A percentile compares a stretch with the other conserved stretches of the same genome.
phyloP scores from a whole-genome alignment of 345 rosid genomes.

The Orychophragmus violaceus region DNA sequence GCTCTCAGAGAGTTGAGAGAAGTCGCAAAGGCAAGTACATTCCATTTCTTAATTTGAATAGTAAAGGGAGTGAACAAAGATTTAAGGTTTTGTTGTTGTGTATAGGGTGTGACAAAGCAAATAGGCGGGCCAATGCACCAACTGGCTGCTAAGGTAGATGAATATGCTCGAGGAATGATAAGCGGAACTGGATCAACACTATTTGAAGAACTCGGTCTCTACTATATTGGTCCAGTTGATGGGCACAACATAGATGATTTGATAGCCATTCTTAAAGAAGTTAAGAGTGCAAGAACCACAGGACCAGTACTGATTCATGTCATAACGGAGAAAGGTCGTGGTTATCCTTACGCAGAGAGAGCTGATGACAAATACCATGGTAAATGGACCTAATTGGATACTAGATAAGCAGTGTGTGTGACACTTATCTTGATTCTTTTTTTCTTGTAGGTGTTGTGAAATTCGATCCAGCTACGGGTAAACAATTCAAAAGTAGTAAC shows the following conservation, averaged over 20 bases:
- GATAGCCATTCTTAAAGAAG: conserved; percentile 78
- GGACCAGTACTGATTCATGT: conserved; percentile 97
- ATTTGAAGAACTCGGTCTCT: conserved; percentile 93
- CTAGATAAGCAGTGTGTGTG: background rate
- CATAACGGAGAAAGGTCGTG: conserved; percentile 97
- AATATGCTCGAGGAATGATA: conserved; percentile 97
- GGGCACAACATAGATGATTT: conserved; percentile 94
- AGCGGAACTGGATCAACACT: conserved; percentile 93
- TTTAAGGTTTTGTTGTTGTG: background rate
- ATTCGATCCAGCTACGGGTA: conserved; percentile 92
- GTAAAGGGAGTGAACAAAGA: background rate
- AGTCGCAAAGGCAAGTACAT: conserved; percentile 75
- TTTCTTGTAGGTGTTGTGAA: conserved; percentile 68
- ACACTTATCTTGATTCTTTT: background rate
- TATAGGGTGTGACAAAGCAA: conserved; percentile 87
- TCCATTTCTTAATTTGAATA: background rate
- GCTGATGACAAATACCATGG: conserved; percentile 98
- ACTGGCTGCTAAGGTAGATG: conserved; percentile 93
- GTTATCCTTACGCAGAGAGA: conserved; percentile 94
- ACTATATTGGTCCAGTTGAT: conserved; percentile 96
- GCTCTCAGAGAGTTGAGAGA: conserved; percentile 95
- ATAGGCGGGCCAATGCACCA: conserved; percentile 93
- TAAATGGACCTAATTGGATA: background rate
- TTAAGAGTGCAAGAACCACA: conserved; percentile 79
- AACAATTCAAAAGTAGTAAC: conserved; percentile 72